These are phyloP conservation scores for Termitomyces sp. DNA, from an alignment of 768 basidiomycete species.

Conservation along the genomic window DNA sequence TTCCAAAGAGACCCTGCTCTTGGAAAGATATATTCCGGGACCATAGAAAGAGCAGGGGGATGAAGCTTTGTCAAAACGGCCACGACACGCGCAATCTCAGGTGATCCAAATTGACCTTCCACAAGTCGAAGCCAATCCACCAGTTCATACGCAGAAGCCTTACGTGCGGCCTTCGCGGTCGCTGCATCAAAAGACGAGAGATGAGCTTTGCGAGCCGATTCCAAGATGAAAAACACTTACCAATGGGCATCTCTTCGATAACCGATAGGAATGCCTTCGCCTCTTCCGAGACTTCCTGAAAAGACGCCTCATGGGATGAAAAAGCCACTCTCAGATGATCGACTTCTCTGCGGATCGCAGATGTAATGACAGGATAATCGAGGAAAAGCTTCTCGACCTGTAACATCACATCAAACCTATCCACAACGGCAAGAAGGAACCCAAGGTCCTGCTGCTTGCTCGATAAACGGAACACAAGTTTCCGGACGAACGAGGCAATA, in stretches of 20 bases:
- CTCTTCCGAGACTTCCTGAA: slow-evolving; percentile 12
- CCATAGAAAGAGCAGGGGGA: slow-evolving; percentile 30
- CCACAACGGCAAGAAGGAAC: slow-evolving; percentile 27
- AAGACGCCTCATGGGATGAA: slow-evolving; percentile 9
- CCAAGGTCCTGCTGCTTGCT: slow-evolving; percentile 44
- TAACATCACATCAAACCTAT: slow-evolving; percentile 31
- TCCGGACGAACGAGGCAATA: slow-evolving; percentile 57
- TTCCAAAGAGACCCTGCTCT: slow-evolving; percentile 36
- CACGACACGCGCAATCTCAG: slow-evolving; percentile 36
- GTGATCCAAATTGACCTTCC: slow-evolving; percentile 23
- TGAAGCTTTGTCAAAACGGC: slow-evolving; percentile 34
- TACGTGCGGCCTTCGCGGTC: slow-evolving; percentile 24
- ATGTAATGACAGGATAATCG: slow-evolving; percentile 25
- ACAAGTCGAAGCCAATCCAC: slow-evolving; percentile 60
- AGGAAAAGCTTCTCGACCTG: slow-evolving; percentile 22
- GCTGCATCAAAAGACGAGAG: slow-evolving; percentile 25
- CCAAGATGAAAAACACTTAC: slow-evolving; percentile 24
- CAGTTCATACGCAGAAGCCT: slow-evolving; percentile 43
- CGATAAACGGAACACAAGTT: slow-evolving; percentile 51
- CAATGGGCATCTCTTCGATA: not conserved
- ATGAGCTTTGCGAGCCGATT: not conserved
- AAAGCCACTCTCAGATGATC: slow-evolving; percentile 33
- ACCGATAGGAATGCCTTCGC: slow-evolving; percentile 38
- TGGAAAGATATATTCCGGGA: slow-evolving; percentile 42
- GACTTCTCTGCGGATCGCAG: slow-evolving; percentile 41